phyloP scores from a whole-genome alignment of 2,329 filamentous ascomycete species.

The Paraphoma sp. region DNA sequence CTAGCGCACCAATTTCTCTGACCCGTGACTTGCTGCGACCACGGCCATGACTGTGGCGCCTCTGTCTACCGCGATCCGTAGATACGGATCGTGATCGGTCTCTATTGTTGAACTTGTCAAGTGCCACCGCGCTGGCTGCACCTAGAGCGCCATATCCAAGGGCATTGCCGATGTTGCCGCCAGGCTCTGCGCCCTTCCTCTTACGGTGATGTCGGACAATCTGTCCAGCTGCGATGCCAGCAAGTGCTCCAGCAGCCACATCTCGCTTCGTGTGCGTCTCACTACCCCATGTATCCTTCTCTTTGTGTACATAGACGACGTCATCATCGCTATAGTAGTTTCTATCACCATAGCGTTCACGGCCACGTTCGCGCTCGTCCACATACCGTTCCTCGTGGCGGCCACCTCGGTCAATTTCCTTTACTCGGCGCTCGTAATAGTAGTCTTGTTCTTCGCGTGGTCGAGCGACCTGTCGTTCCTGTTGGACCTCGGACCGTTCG shows the following conservation, averaged over 20 bases:
- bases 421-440: conserved; percentile 65
- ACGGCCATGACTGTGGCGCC: conserved; percentile 35
- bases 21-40: conserved; percentile 49
- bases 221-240: conserved; percentile 67
- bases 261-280: conserved; percentile 62
- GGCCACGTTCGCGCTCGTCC: conserved; percentile 46
- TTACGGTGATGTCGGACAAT: conserved; percentile 65
- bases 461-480: conserved; percentile 56
- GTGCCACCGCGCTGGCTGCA: conserved; percentile 66
- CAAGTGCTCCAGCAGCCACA: conserved; percentile 67
- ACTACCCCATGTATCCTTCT: conserved; percentile 52
- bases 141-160: conserved; percentile 68
- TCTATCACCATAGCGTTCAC: conserved; percentile 50
- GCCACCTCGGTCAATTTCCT: conserved; percentile 60
- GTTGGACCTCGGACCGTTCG: conserved; percentile 61
- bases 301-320: conserved; percentile 65
- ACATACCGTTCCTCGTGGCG: conserved; percentile 46
- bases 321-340: conserved; percentile 67
- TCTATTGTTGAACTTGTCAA: conserved; percentile 58
- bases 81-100: conserved; percentile 54
- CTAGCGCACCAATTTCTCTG: conserved; percentile 64
- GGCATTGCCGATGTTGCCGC: conserved; percentile 59
- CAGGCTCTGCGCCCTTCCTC: conserved; percentile 61
- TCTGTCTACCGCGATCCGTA: conserved; percentile 33
- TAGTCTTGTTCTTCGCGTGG: conserved; percentile 64